Evolutionary conservation across 768 basidiomycete species (phyloP).

Genomic region (Neoboletus magnificus): DNA sequence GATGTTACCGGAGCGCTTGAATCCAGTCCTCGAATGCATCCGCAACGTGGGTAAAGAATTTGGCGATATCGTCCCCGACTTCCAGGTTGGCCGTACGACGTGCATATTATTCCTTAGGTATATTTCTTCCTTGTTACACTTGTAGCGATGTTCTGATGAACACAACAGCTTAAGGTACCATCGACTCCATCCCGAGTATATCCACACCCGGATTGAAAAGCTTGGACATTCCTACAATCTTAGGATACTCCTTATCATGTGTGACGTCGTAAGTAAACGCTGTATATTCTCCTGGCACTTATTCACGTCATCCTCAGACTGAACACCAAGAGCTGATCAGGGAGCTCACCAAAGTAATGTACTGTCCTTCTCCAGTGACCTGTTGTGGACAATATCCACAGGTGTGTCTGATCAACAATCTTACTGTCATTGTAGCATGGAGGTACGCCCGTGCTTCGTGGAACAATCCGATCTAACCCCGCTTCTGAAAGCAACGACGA

Average conservation of each 20-base stretch:
- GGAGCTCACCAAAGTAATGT: slow-evolving; percentile 80
- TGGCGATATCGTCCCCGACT: slow-evolving; percentile 90
- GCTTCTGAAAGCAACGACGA: slow-evolving; percentile 67
- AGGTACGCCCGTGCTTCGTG: slow-evolving; percentile 48
- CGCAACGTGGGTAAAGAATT: slow-evolving; percentile 91
- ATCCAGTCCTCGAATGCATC: slow-evolving; percentile 84
- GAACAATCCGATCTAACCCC: slow-evolving; percentile 1
- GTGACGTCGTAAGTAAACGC: slow-evolving; percentile 77
- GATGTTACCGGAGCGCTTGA: slow-evolving; percentile 57
- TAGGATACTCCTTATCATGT: slow-evolving; percentile 82
- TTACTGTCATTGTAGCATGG: slow-evolving; percentile 92
- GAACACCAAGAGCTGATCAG: slow-evolving; percentile 91
- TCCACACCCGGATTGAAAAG: slow-evolving; percentile 85
- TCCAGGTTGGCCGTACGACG: slow-evolving; percentile 92
- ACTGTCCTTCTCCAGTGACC: slow-evolving; percentile 5
- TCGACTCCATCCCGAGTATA: slow-evolving; percentile 95
- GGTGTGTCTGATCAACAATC: slow-evolving; percentile 87
- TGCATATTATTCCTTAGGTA: slow-evolving; percentile 91
- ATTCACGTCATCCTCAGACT: slow-evolving; percentile 44
- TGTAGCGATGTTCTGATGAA: not conserved
- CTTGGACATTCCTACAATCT: slow-evolving; percentile 80
- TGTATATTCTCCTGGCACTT: not conserved
- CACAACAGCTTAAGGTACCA: slow-evolving; percentile 80
- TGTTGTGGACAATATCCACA: slow-evolving; percentile 23
- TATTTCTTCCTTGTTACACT: not conserved